Evolutionary conservation across 2,329 filamentous ascomycete species (phyloP), one percentile per base, ranked within the genome.

Genomic region (Sporothrix luriei): DNA sequence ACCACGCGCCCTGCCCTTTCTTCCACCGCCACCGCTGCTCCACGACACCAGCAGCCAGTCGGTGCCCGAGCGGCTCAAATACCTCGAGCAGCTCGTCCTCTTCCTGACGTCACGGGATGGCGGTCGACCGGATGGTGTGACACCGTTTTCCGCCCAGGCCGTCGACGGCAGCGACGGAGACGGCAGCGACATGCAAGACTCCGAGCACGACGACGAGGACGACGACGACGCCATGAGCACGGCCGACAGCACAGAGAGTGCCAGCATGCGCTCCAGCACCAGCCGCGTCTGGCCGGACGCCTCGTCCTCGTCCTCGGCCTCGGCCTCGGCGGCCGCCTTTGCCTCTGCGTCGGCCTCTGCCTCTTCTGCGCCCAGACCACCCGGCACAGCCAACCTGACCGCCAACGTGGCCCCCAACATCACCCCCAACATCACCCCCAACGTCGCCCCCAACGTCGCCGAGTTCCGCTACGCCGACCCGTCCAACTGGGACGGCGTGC

Each of bases 401-500:
- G n/a, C n/a, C n/a, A n/a, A n/a, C n/a, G n/a, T n/a, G n/a, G n/a
- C n/a, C n/a, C n/a, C n/a, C n/a, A n/a, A n/a, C n/a, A n/a, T n/a
- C n/a, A n/a, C n/a, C n/a, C n/a, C n/a, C n/a, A n/a, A n/a, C n/a
- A n/a, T n/a, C n/a, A n/a, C n/a, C n/a, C n/a, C n/a, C n/a, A n/a
- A n/a, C n/a, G n/a, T n/a, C n/a, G n/a, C n/a, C n/a, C n/a, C n/a
- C n/a, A 67, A 75, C 13, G 70, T 74, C 51, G 73, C 67, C 14
- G 71, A 74, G 16, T 71, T 72, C 4, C 75, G 76, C 10, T 77
- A 77, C 46, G 73, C 76, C 2, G 75, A 75, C 49, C 72, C 74
- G 1, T 75, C 75, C 19, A 77, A 77, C 68, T 77, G 76, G 76
- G 75, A 76, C 52, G 75, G 75, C 10, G 73, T 77, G 57, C 74